Percentiles rank a stretch among this genome's conserved stretches.
These are phyloP conservation scores for Carex parvula DNA, from an alignment of 176 grass and related monocot genomes.

Conservation along the genomic window DNA sequence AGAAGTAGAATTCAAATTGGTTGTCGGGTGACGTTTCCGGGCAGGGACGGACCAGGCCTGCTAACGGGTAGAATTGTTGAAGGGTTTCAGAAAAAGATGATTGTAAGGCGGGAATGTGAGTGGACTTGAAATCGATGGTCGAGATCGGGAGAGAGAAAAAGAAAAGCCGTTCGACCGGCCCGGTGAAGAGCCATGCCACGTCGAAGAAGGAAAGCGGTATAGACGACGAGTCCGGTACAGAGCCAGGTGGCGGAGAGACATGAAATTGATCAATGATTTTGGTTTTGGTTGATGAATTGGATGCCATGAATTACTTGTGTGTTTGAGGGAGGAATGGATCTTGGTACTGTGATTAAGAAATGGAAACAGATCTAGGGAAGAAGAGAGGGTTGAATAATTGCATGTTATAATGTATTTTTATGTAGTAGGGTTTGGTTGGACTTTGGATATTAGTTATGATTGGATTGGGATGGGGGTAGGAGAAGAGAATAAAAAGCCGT, in stretches of 20 bases:
- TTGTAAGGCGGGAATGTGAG: constrained; percentile 44
- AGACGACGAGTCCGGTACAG: constrained; percentile 22
- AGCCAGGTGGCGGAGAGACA: constrained; percentile 28
- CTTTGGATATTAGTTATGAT: constrained; percentile 6
- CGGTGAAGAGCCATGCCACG: constrained; percentile 85
- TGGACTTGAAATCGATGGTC: constrained; percentile 35
- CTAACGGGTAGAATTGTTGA: constrained; percentile 56
- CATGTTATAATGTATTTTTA: constrained; percentile 20
- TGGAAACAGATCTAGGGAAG: constrained; percentile 9
- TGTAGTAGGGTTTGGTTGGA: not conserved
- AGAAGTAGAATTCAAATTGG: constrained; percentile 55
- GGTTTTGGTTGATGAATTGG: not conserved
- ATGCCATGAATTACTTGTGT: constrained; percentile 22
- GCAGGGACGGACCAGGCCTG: constrained; percentile 52
- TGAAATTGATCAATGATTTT: constrained; percentile 15
- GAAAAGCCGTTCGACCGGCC: constrained; percentile 87
- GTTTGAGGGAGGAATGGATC: not conserved
- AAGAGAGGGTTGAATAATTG: constrained; percentile 22
- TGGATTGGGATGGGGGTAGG: constrained; percentile 11
- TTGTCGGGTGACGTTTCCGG: constrained; percentile 20
- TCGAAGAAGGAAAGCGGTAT: constrained; percentile 92
- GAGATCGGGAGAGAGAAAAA: constrained; percentile 61
- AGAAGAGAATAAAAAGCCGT: not conserved
- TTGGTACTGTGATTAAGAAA: not conserved
- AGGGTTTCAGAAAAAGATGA: constrained; percentile 75